Conservation (phyloP, 306 rosid species). For the Trifolium repens region DNA sequence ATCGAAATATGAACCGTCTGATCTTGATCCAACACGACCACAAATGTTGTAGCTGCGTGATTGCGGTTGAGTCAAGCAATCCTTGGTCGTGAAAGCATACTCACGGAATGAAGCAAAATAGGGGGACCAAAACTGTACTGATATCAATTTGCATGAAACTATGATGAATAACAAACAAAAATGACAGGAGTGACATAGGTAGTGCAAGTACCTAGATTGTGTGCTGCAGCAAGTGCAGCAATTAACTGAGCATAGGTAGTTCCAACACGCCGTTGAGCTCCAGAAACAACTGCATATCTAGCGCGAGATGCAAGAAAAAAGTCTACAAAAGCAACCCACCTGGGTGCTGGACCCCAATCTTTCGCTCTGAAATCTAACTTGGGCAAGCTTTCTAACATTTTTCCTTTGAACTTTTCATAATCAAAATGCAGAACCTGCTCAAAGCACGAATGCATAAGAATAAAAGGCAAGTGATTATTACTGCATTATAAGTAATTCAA, state of each 20-base stretch:
- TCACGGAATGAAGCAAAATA: too few relatives aligned
- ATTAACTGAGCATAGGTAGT: constrained; percentile 96
- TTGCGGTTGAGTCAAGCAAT: too few relatives aligned
- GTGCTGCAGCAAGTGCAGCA: constrained; percentile 89
- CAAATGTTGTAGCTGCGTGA: too few relatives aligned
- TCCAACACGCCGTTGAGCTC: constrained; percentile 95
- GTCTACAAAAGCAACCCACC: constrained; percentile 99
- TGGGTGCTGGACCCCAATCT: constrained; percentile 99
- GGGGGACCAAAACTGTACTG: too few relatives aligned
- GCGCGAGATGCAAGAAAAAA: constrained; percentile 95
- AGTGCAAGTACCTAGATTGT: constrained; percentile 59
- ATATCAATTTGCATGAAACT: background rate
- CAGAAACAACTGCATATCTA: constrained; percentile 75
- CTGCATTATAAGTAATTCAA: constrained; percentile 1
- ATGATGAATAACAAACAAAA: background rate
- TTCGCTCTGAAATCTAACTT: constrained; percentile 76
- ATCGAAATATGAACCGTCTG: too few relatives aligned
- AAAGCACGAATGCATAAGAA: constrained; percentile 16
- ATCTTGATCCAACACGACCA: too few relatives aligned
- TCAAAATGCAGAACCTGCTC: constrained; percentile 88
- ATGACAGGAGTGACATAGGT: background rate
- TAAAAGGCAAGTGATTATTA: constrained; percentile 10
- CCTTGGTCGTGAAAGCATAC: too few relatives aligned
- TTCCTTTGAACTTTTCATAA: constrained; percentile 77
- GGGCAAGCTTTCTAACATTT: constrained; percentile 53